phyloP scores from a whole-genome alignment of 139 green algal genomes.

The Auxenochlorella pyrenoidosa region DNA sequence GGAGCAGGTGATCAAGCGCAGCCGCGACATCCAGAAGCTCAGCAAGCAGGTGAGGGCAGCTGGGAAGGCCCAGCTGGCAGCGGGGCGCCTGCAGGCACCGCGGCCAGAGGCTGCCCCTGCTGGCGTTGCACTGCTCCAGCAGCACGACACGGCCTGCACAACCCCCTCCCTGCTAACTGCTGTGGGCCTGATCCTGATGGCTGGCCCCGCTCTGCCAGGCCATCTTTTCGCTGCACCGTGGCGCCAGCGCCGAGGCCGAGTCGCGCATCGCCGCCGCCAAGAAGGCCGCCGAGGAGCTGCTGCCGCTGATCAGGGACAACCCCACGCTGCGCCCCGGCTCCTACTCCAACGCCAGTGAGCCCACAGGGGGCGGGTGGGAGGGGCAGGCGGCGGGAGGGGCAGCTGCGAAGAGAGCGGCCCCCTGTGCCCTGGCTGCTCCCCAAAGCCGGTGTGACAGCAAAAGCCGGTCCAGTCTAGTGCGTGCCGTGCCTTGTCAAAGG shows the following conservation, averaged over 20 bases:
- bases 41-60: conserved; percentile 9
- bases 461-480: too few relatives aligned
- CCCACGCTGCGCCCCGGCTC: conserved; percentile 68
- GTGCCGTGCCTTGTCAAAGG: background rate
- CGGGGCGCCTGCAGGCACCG: too few relatives aligned
- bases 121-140: too few relatives aligned
- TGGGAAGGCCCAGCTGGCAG: background rate
- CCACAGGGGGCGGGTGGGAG: conserved; percentile 40
- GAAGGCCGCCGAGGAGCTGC: conserved; percentile 62
- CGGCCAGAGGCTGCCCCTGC: too few relatives aligned
- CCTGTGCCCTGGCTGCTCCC: too few relatives aligned
- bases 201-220: conserved; percentile 59
- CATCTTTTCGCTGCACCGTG: conserved; percentile 80
- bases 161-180: too few relatives aligned
- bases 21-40: conserved; percentile 61
- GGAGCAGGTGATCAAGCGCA: conserved; percentile 78
- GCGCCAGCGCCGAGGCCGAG: conserved; percentile 52
- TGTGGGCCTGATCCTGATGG: too few relatives aligned
- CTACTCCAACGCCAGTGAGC: conserved; percentile 72
- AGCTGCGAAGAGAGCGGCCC: too few relatives aligned
- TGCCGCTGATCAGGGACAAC: conserved; percentile 62
- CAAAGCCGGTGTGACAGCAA: too few relatives aligned
- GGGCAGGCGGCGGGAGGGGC: background rate
- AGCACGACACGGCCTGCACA: too few relatives aligned
- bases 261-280: conserved; percentile 58